Evolutionary conservation across 1,284 basidiomycete genomes (phyloP).

Genomic region (Gastroboletus turbinatus): DNA sequence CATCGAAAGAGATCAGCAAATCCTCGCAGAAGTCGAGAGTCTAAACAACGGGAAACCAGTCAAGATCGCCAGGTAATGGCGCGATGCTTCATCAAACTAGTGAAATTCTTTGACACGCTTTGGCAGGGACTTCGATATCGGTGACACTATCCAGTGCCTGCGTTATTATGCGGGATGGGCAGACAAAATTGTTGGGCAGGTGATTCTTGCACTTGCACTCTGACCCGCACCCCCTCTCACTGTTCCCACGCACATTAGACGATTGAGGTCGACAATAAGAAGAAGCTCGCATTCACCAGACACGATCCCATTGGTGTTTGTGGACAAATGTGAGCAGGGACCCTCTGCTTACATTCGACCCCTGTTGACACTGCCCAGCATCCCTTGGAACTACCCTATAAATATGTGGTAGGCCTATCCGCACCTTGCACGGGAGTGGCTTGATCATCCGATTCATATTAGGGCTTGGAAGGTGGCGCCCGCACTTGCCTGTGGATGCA

Average conservation of each 20-base stretch:
- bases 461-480: constrained; percentile 92
- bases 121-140: constrained; percentile 79
- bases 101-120: neutral
- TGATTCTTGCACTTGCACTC: constrained; percentile 20
- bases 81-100: neutral
- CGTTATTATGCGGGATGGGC: constrained; percentile 81
- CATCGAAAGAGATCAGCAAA: constrained; percentile 82
- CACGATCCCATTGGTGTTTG: constrained; percentile 95
- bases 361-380: constrained; percentile 44
- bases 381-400: constrained; percentile 92
- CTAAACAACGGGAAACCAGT: constrained; percentile 87
- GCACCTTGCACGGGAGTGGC: constrained; percentile 11
- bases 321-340: constrained; percentile 72
- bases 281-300: constrained; percentile 82
- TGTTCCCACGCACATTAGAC: constrained; percentile 43
- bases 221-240: neutral
- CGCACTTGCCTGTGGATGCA: constrained; percentile 85
- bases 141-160: constrained; percentile 77
- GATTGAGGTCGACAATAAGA: constrained; percentile 79
- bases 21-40: constrained; percentile 76
- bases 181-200: constrained; percentile 70
- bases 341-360: constrained; percentile 6
- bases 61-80: constrained; percentile 60
- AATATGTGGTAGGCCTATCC: constrained; percentile 68
- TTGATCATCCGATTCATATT: constrained; percentile 2